A percentile compares a stretch with the other conserved stretches of the same genome.
Conservation (phyloP, 2,329 filamentous ascomycete genomes). For the Pseudocercospora vitis region DNA sequence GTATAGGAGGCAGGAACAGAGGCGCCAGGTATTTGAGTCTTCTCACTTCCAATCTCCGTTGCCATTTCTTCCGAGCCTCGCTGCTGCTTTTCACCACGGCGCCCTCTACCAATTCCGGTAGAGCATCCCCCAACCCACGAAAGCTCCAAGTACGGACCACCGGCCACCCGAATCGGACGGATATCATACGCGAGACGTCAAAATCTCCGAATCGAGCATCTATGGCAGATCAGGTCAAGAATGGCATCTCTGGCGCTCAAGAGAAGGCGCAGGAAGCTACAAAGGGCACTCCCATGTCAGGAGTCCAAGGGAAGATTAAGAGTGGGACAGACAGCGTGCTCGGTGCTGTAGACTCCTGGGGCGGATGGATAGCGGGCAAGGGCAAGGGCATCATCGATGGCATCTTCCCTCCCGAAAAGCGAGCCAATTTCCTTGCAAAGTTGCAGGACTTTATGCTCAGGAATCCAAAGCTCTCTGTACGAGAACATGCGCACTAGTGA, state of each 20-base stretch:
- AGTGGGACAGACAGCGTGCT: slow-evolving; percentile 32
- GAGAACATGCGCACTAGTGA: slow-evolving; percentile 30
- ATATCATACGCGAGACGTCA: slow-evolving; percentile 29
- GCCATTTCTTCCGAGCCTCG: not conserved
- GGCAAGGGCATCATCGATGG: slow-evolving; percentile 48
- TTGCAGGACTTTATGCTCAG: slow-evolving; percentile 58
- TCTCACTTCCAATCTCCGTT: no score
- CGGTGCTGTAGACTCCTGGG: slow-evolving; percentile 32
- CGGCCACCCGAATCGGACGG: slow-evolving; percentile 28
- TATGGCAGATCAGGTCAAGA: slow-evolving; percentile 32
- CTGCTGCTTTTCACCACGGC: slow-evolving; percentile 22
- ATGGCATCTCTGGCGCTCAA: slow-evolving; percentile 19
- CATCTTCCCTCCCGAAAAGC: slow-evolving; percentile 60
- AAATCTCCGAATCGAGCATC: slow-evolving; percentile 20
- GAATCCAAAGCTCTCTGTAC: slow-evolving; percentile 69
- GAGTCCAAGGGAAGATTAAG: slow-evolving; percentile 31
- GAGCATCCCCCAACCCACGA: slow-evolving; percentile 26
- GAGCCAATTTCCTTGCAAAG: slow-evolving; percentile 57
- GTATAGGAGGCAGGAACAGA: not conserved
- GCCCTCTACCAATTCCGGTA: slow-evolving; percentile 15
- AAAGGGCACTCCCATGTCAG: slow-evolving; percentile 23
- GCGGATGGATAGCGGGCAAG: slow-evolving; percentile 30
- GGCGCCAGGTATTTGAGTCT: not conserved
- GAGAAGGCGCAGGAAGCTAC: slow-evolving; percentile 26
- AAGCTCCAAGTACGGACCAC: slow-evolving; percentile 32